Evolutionary conservation across 352 stramenopile species (phyloP), one percentile per base, ranked within the genome.

Genomic region (Phytophthora aleatoria): DNA sequence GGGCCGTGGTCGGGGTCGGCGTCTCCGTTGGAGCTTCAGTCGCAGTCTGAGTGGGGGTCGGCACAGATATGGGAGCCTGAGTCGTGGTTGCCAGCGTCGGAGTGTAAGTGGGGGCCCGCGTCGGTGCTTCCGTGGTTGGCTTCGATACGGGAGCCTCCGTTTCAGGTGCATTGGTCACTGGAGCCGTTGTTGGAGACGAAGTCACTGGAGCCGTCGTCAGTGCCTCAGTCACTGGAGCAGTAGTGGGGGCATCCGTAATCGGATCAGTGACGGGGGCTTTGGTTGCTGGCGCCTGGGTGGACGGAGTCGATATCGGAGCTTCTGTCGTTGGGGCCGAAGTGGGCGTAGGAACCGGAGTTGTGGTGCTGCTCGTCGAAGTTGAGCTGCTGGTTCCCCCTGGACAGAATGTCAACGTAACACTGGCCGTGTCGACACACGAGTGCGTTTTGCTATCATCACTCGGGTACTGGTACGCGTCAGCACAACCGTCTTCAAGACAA

Each of bases 401-500:
- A 30, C 82, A 91, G 54, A 88, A 91, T 8, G 73, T 75, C 15
- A 91, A 57, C 2, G 77, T 66, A 52, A 87, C 78, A 26, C 67
- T 61, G 13, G 67, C 61, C 12, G 63, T 68, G 10, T 68, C 70
- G 2, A 67, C 53, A 36, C 82, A 89, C 31, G 73, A 71, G 61
- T 81, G 78, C 20, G 67, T 88, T 64, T 89, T 91, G 28, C 12
- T 54, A 50, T 87, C 66, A 47, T 85, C 81, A 27, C 35, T 71
- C 1, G 82, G 82, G 56, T 72, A 91, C 47, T 86, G 67, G 55
- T 91, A 89, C 27, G 77, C 82, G 39, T 87, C 79, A 9, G 61
- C 45, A 49, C 79, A 89, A 35, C 79, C 71, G 33, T 81, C 54
- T 15, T 50, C 50, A 1, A 67, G 57, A 42, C 81, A 88, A n/a